Base-by-base conservation (phyloP, 495 filamentous ascomycete genomes). In the Rostrohypoxylon terebratum region DNA sequence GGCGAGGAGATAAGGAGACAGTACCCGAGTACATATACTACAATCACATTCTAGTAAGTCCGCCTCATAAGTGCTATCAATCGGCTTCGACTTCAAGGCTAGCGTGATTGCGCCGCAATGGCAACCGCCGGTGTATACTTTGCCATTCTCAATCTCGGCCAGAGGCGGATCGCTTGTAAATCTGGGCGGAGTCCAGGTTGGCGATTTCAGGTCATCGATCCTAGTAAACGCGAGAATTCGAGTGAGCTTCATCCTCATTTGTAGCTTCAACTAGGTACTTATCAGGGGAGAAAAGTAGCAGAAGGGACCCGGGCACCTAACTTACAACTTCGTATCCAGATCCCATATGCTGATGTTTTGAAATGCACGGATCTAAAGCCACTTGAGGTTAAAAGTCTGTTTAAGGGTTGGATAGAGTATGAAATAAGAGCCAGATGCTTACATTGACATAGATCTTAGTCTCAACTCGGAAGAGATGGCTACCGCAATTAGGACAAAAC, bases 21-120 rank as follows among this genome's bases (percentile, higher is more conserved):
- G 36, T 75, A 81, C 79, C 7, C 74, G 65, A 16, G 21, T 50
- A 48, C 78, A 80, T 36, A 75, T 75, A 38, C 78, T 78, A 54
- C 79, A 80, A 48, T 79, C 66, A 54, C 71, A 64, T 13, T 76
- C 69, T 1, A 68, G 23, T 1, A 77, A 18, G 0, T 16, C 36
- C 8, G 44, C 72, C 10, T 70, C 59, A 72, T 76, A 81, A 28
- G 72, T 76, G 14, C 34, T 47, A 31, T 72, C 53, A 13, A 77
- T 63, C 8, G 69, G 69, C 63, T 75, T 75, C 28, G 59, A 70
- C 59, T 77, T 77, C 4, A 81, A 13, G 3, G 75, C 72, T n/a
- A 79, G 11, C 0, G 74, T 77, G 31, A 79, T 62, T 4, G 62
- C 70, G 34, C 79, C 78, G 34, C 79, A 81, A 66, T 81, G 79